These are phyloP conservation scores for Apiotrichum veenhuisii DNA, from an alignment of 1,284 basidiomycete genomes.

Conservation along the genomic window DNA sequence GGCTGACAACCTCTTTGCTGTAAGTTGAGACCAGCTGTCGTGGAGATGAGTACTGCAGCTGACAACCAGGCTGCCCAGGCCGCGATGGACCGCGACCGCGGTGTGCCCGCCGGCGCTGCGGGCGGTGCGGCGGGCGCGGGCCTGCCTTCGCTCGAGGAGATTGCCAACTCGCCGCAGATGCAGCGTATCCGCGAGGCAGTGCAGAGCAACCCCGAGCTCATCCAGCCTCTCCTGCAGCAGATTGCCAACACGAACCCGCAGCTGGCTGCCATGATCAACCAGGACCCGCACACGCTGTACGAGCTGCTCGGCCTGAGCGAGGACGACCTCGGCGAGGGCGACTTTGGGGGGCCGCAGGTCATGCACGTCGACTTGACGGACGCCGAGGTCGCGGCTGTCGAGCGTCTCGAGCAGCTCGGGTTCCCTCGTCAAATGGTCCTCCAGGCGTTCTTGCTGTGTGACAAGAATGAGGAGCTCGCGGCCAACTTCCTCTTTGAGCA, in stretches of 20 bases:
- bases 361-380: conserved; percentile 65
- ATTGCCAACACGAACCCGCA: conserved; percentile 69
- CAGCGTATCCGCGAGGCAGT: conserved; percentile 67
- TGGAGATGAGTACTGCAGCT: background rate
- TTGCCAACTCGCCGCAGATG: conserved; percentile 63
- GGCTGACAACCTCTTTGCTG: conserved; percentile 52
- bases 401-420: conserved; percentile 76
- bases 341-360: conserved; percentile 56
- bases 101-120: conserved; percentile 37
- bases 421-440: conserved; percentile 73
- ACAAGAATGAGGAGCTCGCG: conserved; percentile 91
- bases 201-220: conserved; percentile 67
- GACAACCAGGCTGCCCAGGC: conserved; percentile 43
- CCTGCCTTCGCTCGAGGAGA: conserved; percentile 21
- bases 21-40: conserved; percentile 20
- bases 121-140: conserved; percentile 25
- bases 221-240: conserved; percentile 80
- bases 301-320: conserved; percentile 58
- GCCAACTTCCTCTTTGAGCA: conserved; percentile 85
- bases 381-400: conserved; percentile 80
- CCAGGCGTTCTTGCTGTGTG: conserved; percentile 85
- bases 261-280: conserved; percentile 62
- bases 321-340: conserved; percentile 51
- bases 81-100: conserved; percentile 49
- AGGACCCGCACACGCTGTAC: conserved; percentile 68